Evolutionary conservation across 257 asterid genomes (phyloP).

Genomic region (Solanum paucissectum): DNA sequence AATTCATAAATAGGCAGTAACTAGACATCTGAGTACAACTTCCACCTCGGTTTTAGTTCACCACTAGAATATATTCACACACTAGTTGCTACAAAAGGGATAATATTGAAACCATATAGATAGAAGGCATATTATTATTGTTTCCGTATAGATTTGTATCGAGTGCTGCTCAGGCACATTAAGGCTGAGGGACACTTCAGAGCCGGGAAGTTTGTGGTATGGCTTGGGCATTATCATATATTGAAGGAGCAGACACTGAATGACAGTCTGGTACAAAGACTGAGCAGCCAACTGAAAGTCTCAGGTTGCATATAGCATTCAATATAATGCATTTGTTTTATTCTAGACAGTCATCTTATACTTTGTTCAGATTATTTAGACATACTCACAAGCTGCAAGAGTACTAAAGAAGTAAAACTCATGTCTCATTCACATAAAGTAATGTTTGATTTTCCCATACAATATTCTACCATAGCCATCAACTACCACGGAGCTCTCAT

Average conservation of each 20-base stretch:
- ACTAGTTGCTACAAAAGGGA: background rate
- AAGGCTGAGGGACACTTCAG: background rate
- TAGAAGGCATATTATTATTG: background rate
- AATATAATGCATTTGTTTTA: background rate
- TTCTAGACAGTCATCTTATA: background rate
- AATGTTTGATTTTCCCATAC: background rate
- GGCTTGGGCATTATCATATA: background rate
- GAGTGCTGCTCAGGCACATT: background rate
- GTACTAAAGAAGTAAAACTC: background rate
- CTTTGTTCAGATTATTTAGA: background rate
- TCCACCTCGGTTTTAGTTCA: background rate
- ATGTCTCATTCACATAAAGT: background rate
- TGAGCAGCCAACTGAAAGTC: background rate
- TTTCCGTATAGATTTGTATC: background rate
- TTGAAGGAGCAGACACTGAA: background rate
- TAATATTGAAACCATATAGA: background rate
- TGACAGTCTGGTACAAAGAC: background rate
- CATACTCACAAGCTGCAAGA: background rate
- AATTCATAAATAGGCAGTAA: background rate
- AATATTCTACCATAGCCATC: background rate
- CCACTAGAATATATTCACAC: background rate
- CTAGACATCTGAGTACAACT: background rate
- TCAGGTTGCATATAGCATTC: background rate
- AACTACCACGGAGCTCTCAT: background rate
- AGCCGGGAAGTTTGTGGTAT: background rate